phyloP scores from a whole-genome alignment of 805 yeast genomes.

The Tetrapisispora fleetii region DNA sequence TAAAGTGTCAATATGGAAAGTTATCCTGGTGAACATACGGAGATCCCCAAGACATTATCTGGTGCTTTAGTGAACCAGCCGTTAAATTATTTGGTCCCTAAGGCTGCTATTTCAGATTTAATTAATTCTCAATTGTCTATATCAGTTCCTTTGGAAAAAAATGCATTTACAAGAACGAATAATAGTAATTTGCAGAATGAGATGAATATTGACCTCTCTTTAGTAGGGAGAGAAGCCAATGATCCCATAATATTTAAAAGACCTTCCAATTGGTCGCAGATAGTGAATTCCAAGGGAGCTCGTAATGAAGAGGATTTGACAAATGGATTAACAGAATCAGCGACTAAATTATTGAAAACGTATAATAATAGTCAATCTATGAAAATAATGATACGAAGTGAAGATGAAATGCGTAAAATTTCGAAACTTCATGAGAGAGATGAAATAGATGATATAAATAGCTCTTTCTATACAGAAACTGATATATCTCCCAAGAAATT shows the following conservation, averaged over 20 bases:
- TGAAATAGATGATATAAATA: not conserved
- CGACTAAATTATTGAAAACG: conserved; percentile 9
- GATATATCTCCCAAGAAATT: conserved; percentile 8
- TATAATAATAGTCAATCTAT: conserved; percentile 3
- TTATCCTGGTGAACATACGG: conserved; percentile 23
- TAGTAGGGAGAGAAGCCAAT: not conserved
- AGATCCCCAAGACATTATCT: conserved; percentile 20
- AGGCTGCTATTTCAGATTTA: conserved; percentile 14
- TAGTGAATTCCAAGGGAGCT: not conserved
- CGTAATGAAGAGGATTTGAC: conserved; percentile 3
- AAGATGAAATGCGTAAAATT: not conserved
- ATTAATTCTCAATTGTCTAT: conserved; percentile 8
- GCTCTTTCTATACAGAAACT: not conserved
- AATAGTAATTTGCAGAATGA: not conserved
- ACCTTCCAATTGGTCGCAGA: conserved; percentile 8
- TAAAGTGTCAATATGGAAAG: conserved; percentile 7
- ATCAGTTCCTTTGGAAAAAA: conserved; percentile 3
- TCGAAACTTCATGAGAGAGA: not conserved
- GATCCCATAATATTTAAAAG: conserved; percentile 11
- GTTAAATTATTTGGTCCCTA: conserved; percentile 23
- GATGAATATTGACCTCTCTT: not conserved
- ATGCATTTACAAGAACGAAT: conserved; percentile 5
- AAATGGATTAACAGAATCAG: conserved; percentile 18
- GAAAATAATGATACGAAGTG: conserved; percentile 3
- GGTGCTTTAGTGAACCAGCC: conserved; percentile 22